Percentiles rank a stretch among this genome's conserved stretches.
Conservation (phyloP, 1,284 basidiomycete genomes). For the Malassezia equina region DNA sequence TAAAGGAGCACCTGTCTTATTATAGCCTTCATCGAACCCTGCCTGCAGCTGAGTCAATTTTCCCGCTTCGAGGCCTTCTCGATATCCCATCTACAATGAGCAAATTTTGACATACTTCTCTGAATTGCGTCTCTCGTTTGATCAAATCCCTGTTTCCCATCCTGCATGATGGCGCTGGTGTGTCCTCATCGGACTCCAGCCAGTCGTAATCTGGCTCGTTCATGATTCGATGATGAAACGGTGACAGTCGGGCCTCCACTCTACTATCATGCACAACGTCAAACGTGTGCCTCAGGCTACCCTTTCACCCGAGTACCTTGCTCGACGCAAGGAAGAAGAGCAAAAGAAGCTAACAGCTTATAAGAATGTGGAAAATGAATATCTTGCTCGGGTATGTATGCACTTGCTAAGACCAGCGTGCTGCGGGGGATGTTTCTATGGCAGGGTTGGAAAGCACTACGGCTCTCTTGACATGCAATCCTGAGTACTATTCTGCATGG, state of each 20-base stretch:
- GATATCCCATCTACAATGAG: conserved; percentile 61
- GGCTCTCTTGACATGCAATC: conserved; percentile 35
- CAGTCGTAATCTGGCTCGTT: conserved; percentile 9
- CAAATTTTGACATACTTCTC: conserved; percentile 11
- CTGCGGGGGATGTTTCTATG: neutral
- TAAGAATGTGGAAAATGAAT: conserved; percentile 7
- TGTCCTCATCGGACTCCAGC: conserved; percentile 14
- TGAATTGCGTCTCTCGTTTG: conserved; percentile 15
- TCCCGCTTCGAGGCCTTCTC: conserved; percentile 71
- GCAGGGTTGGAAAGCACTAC: conserved; percentile 30
- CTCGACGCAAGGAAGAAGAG: conserved; percentile 2
- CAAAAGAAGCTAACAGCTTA: conserved; percentile 2
- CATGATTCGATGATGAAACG: neutral
- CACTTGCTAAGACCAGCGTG: neutral
- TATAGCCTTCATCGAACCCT: conserved; percentile 70
- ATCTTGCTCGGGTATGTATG: conserved; percentile 4
- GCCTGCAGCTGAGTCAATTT: conserved; percentile 66
- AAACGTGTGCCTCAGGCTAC: neutral
- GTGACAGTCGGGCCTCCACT: neutral
- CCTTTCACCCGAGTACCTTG: neutral
- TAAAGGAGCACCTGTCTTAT: conserved; percentile 59
- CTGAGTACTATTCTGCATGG: conserved; percentile 45
- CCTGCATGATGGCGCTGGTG: neutral
- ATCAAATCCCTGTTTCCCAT: conserved; percentile 20
- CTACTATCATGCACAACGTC: conserved; percentile 15